Evolutionary conservation across 148 eudicot species (phyloP).

Genomic region (Limonium bicolor): DNA sequence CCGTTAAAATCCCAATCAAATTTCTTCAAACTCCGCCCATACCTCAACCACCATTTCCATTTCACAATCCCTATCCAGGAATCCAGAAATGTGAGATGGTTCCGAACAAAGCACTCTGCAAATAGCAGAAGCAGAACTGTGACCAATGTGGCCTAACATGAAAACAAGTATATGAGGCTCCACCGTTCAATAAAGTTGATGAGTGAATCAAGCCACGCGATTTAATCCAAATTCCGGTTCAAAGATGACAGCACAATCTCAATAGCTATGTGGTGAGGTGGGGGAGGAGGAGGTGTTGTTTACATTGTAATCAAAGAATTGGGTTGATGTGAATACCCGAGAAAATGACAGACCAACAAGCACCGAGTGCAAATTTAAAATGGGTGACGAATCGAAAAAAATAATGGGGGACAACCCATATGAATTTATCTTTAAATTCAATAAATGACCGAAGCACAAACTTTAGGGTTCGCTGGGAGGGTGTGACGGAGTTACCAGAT

Average conservation of each 20-base stretch:
- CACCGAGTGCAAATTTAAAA: not conserved
- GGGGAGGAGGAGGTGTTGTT: constrained; percentile 5
- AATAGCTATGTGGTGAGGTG: constrained; percentile 1
- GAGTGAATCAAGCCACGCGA: too few relatives aligned
- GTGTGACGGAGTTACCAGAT: too few relatives aligned
- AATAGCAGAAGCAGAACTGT: not conserved
- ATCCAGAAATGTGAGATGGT: constrained; percentile 1
- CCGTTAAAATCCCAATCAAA: constrained; percentile 11
- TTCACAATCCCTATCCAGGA: constrained; percentile 7
- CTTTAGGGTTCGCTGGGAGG: too few relatives aligned
- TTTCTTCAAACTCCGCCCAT: constrained; percentile 17
- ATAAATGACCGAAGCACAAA: too few relatives aligned
- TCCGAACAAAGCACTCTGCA: constrained; percentile 19
- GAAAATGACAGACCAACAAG: constrained; percentile 30
- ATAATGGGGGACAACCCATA: too few relatives aligned
- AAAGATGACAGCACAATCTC: not conserved
- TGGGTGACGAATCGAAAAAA: not conserved
- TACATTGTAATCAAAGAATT: not conserved
- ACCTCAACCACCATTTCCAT: constrained; percentile 17
- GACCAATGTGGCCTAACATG: not conserved
- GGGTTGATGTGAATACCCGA: constrained; percentile 20
- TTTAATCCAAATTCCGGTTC: not conserved
- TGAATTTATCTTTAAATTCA: too few relatives aligned
- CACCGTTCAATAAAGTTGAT: not conserved
- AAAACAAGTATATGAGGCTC: not conserved